Percentiles rank a stretch among this genome's conserved stretches.
Evolutionary conservation across 345 rosid species (phyloP).

Genomic region (Aethionema arabicum): DNA sequence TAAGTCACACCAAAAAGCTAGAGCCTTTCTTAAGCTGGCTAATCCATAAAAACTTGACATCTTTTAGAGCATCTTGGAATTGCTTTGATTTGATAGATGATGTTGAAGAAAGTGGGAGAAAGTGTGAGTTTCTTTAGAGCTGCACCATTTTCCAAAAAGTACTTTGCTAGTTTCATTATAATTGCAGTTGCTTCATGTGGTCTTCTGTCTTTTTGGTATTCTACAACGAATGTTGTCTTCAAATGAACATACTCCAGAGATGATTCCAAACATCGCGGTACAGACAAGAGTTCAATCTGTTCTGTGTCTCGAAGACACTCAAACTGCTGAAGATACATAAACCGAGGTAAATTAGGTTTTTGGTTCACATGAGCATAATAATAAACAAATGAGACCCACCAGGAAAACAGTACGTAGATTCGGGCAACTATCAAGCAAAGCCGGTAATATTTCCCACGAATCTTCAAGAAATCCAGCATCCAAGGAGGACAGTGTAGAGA

Average conservation of each 20-base stretch:
- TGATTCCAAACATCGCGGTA: slow-evolving; percentile 29
- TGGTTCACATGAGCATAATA: slow-evolving; percentile 7
- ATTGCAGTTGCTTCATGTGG: too few relatives aligned
- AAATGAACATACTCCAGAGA: slow-evolving; percentile 31
- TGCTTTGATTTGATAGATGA: slow-evolving; percentile 21
- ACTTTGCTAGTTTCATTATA: too few relatives aligned
- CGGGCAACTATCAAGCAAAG: too few relatives aligned
- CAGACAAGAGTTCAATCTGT: slow-evolving; percentile 8
- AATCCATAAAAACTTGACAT: slow-evolving; percentile 31
- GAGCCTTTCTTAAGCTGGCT: slow-evolving; percentile 16
- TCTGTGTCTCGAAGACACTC: slow-evolving; percentile 10
- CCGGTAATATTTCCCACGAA: too few relatives aligned
- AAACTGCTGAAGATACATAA: slow-evolving; percentile 16
- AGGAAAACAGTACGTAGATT: too few relatives aligned
- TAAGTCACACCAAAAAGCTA: too few relatives aligned
- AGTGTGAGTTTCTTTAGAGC: too few relatives aligned
- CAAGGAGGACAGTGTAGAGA: slow-evolving; percentile 27
- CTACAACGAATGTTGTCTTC: too few relatives aligned
- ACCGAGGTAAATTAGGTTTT: not conserved
- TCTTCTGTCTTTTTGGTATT: too few relatives aligned
- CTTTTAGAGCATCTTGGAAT: slow-evolving; percentile 19
- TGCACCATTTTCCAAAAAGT: too few relatives aligned
- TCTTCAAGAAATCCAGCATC: slow-evolving; percentile 9
- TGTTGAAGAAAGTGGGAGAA: slow-evolving; percentile 29
- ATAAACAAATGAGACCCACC: too few relatives aligned